Evolutionary conservation across 1,284 basidiomycete genomes (phyloP).

Genomic region (Cutaneotrichosporon sp.): DNA sequence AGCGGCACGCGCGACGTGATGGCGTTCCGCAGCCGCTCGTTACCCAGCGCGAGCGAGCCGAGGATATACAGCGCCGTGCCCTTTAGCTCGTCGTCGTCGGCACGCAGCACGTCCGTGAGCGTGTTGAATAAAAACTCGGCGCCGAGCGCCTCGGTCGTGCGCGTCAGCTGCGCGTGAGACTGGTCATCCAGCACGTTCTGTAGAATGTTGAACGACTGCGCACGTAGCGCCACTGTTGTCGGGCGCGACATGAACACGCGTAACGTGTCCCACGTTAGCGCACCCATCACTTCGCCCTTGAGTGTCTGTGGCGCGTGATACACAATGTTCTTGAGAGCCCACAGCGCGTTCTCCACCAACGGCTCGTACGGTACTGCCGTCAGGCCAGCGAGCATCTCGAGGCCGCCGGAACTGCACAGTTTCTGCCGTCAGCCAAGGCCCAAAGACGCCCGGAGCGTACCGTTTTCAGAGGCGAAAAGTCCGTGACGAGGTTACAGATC

Average conservation of each 20-base stretch:
- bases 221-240: constrained; percentile 25
- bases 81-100: constrained; percentile 8
- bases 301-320: constrained; percentile 57
- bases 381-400: constrained; percentile 60
- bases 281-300: constrained; percentile 61
- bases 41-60: constrained; percentile 41
- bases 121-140: constrained; percentile 27
- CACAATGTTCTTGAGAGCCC: constrained; percentile 74
- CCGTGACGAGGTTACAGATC: constrained; percentile 76
- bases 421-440: constrained; percentile 48
- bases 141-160: constrained; percentile 34
- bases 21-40: constrained; percentile 29
- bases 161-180: constrained; percentile 27
- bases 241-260: constrained; percentile 16
- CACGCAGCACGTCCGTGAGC: constrained; percentile 17
- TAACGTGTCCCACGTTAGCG: constrained; percentile 57
- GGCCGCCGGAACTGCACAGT: constrained; percentile 60
- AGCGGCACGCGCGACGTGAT: constrained; percentile 31
- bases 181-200: constrained; percentile 45
- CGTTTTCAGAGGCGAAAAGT: constrained; percentile 72
- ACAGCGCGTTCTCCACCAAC: constrained; percentile 63
- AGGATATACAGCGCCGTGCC: constrained; percentile 36
- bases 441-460: constrained; percentile 50
- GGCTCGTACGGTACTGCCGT: constrained; percentile 55
- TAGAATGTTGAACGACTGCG: constrained; percentile 39